Conservation (phyloP, 2,329 filamentous ascomycete species). For the Bipolaris zeicola region DNA sequence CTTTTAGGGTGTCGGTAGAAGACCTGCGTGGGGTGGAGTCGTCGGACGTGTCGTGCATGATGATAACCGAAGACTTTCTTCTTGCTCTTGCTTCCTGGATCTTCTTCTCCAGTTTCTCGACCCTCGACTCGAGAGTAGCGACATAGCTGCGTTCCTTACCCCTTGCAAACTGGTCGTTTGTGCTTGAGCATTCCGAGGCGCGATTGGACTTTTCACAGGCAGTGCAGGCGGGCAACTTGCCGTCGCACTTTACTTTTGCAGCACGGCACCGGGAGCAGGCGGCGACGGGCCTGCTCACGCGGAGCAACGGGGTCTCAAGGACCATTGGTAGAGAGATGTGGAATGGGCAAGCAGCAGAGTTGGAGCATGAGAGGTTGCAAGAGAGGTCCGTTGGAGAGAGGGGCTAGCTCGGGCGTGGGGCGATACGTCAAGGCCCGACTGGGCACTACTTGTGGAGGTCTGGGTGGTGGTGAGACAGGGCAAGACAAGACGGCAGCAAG, state of each 20-base stretch:
- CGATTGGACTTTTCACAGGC: conserved; percentile 92
- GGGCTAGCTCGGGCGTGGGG: not conserved
- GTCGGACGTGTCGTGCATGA: conserved; percentile 64
- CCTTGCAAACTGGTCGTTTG: conserved; percentile 92
- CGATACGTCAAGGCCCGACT: not conserved
- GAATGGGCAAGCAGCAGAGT: conserved; percentile 9
- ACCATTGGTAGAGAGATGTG: conserved; percentile 48
- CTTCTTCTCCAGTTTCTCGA: conserved; percentile 84
- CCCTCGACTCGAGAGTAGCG: conserved; percentile 86
- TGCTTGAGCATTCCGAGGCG: conserved; percentile 85
- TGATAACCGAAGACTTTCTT: conserved; percentile 73
- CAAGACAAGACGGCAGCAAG: conserved; percentile 10
- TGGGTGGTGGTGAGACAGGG: not conserved
- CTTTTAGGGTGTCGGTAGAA: conserved; percentile 44
- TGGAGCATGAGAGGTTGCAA: conserved; percentile 1
- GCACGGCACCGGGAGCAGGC: conserved; percentile 83
- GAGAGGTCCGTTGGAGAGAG: not conserved
- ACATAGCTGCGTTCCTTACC: conserved; percentile 98
- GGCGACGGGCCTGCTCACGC: conserved; percentile 78
- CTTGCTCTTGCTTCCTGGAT: conserved; percentile 69
- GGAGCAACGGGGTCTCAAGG: conserved; percentile 64
- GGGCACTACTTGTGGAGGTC: not conserved
- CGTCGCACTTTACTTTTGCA: conserved; percentile 98
- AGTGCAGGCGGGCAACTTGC: conserved; percentile 91
- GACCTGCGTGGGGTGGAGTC: conserved; percentile 58